Evolutionary conservation across 2,329 filamentous ascomycete species (phyloP), one percentile per base, ranked within the genome.

Genomic region (Aphanocladium album): DNA sequence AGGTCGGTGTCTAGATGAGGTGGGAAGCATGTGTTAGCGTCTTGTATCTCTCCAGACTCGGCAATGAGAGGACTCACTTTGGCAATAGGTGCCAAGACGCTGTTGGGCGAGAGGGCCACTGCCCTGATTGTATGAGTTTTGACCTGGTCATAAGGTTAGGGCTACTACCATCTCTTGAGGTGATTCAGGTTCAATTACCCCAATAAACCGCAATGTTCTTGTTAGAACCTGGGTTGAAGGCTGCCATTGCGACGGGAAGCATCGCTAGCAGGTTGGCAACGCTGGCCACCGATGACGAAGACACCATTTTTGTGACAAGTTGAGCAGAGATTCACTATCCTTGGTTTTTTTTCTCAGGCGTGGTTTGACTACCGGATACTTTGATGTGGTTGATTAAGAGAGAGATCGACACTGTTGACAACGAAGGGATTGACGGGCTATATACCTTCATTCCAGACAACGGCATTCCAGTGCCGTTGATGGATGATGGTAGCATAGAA

Each of bases 181-280:
- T 16, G 11, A 21, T 11, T 2, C 21, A 37, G 16, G 25, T 25
- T 14, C 25, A 58, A 72, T 67, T 72, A 76, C 86, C 87, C 87
- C 87, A 90, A 71, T 90, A 90, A 1, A 89, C 77, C 27, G 82
- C 85, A 58, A 89, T 69, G 66, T 88, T 89, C 54, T 71, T 76
- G 2, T 69, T 66, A 1, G 79, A 77, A n/a, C 67, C 68, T 5
- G 80, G 62, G 62, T 79, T 73, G 65, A 84, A 81, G 14, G 74
- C 77, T 21, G 77, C 78, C 37, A 72, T 64, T 19, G 66, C 72
- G 2, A 67, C 62, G 6, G 75, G 72, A 19, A 71, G 62, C 19
- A 64, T 51, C 55, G 65, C 64, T 19, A 72, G 62, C 37, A 66
- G 33, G 63, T 66, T 62, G 57, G 65, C 66, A 27, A 60, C 45